Percentiles rank a stretch among this genome's conserved stretches.
Evolutionary conservation across 257 asterid genomes (phyloP).

Genomic region (Craterostigma plantagineum): DNA sequence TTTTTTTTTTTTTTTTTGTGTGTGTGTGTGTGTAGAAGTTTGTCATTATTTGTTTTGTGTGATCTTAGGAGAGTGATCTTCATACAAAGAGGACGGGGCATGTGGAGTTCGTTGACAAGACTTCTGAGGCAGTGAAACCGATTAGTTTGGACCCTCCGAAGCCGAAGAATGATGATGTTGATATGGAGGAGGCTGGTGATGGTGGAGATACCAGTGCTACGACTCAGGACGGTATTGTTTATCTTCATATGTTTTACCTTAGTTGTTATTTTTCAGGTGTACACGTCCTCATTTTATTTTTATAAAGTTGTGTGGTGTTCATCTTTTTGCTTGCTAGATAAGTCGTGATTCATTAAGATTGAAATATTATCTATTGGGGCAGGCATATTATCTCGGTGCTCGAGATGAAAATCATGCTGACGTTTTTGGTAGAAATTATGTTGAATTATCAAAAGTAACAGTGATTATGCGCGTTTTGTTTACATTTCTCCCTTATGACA

Average conservation of each 20-base stretch:
- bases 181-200: constrained; percentile 40
- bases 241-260: not conserved
- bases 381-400: too few relatives aligned
- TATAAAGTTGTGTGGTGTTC: not conserved
- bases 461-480: too few relatives aligned
- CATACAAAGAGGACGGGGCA: constrained; percentile 97
- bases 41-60: not conserved
- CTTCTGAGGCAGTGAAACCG: constrained; percentile 61
- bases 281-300: not conserved
- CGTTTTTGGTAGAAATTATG: too few relatives aligned
- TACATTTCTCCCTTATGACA: too few relatives aligned
- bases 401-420: too few relatives aligned
- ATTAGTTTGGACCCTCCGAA: constrained; percentile 76
- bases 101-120: constrained; percentile 69
- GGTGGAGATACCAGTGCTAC: constrained; percentile 17
- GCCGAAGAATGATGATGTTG: constrained; percentile 19
- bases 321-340: too few relatives aligned
- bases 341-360: too few relatives aligned
- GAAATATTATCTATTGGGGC: too few relatives aligned
- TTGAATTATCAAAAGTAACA: too few relatives aligned
- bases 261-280: constrained; percentile 5
- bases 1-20: too few relatives aligned
- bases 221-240: constrained; percentile 8
- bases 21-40: too few relatives aligned
- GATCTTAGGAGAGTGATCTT: constrained; percentile 63